Conservation (phyloP, 345 rosid genomes). For the Boechera stricta region DNA sequence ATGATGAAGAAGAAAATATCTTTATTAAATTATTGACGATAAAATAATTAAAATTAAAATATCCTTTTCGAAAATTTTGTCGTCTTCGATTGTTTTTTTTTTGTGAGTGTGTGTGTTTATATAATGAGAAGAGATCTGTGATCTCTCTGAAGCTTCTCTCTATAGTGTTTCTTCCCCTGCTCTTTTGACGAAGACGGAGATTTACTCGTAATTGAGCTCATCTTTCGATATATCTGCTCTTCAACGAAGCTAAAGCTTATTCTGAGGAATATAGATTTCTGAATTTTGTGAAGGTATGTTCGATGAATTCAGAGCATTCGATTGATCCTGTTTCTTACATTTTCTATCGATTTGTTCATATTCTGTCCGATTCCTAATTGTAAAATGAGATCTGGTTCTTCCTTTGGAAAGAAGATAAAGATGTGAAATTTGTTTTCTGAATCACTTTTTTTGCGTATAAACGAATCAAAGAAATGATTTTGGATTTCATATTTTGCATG, state of each 20-base stretch:
- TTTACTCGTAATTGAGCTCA: not conserved
- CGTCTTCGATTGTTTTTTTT: slow-evolving; percentile 13
- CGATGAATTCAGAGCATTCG: not conserved
- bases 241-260: not conserved
- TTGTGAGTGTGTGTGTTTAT: slow-evolving; percentile 15
- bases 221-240: not conserved
- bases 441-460: not conserved
- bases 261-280: slow-evolving; percentile 6
- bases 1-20: slow-evolving; percentile 35
- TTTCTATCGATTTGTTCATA: slow-evolving; percentile 6
- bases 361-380: not conserved
- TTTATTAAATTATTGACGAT: slow-evolving; percentile 6
- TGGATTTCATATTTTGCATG: slow-evolving; percentile 1
- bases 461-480: not conserved
- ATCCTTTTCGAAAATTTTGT: slow-evolving; percentile 22
- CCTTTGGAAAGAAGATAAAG: not conserved
- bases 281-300: slow-evolving; percentile 32
- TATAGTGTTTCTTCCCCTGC: slow-evolving; percentile 33
- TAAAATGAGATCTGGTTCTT: slow-evolving; percentile 4
- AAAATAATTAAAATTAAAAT: not conserved
- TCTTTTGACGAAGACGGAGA: not conserved
- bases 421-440: not conserved
- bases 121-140: slow-evolving; percentile 34
- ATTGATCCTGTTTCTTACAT: not conserved
- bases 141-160: slow-evolving; percentile 31